phyloP scores from a whole-genome alignment of 208 protist species.

The Strigomonas culicis region DNA sequence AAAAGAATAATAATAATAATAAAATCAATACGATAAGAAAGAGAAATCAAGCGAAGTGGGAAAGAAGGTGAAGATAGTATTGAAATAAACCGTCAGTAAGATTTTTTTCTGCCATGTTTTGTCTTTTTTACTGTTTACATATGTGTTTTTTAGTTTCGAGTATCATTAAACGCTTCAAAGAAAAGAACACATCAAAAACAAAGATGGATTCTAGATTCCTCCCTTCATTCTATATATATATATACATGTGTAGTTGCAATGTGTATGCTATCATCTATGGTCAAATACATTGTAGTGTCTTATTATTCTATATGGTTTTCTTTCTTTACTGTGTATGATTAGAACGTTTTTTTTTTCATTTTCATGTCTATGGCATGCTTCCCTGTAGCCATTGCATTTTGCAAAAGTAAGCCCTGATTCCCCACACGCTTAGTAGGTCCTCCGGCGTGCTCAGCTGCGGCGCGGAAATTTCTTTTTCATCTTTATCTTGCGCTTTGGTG shows the following conservation, averaged over 20 bases:
- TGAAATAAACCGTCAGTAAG: not conserved
- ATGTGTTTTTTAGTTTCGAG: not conserved
- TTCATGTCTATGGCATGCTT: not conserved
- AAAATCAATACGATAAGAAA: conserved; percentile 4
- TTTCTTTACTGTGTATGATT: not conserved
- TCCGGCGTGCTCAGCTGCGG: not conserved
- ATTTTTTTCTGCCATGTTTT: not conserved
- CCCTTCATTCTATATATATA: not conserved
- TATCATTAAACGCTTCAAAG: not conserved
- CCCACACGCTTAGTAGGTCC: no score
- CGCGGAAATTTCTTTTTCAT: conserved; percentile 23
- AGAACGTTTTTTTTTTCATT: not conserved
- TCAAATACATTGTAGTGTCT: not conserved
- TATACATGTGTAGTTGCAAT: not conserved
- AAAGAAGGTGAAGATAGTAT: not conserved
- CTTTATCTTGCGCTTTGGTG: conserved; percentile 33
- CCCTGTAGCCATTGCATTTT: not conserved
- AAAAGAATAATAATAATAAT: conserved; percentile 1
- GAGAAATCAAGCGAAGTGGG: not conserved
- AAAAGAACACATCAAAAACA: conserved; percentile 1
- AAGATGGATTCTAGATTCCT: no score
- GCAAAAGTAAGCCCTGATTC: no score
- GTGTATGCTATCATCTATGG: conserved; percentile 4
- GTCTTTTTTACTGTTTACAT: not conserved
- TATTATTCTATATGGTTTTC: not conserved